Base-by-base conservation (phyloP, 116 monocot genomes). In the Zostera marina region DNA sequence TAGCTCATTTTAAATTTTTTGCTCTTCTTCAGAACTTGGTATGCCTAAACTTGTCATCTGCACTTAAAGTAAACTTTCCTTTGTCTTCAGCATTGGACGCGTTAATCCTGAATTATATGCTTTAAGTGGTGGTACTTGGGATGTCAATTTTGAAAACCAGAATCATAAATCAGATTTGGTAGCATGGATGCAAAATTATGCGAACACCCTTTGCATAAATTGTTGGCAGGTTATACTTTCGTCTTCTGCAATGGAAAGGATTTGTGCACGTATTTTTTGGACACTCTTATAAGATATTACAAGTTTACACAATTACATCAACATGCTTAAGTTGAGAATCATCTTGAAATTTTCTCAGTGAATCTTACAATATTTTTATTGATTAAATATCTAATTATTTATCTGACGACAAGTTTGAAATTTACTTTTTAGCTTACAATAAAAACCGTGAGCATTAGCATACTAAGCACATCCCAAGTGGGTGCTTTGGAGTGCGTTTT, bases 91-190 rank as follows among this genome's bases (percentile, higher is more conserved):
- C 46, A 45, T 47, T 59, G 59, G 96, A 11, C 80, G 68, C 66
- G 83, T 98, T 20, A 90, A 90, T 72, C 70, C 69, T 57, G 91
- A 86, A 57, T 54, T 98, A 9, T 98, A 90, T 81, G 91, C 98
- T 55, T 63, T 98, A 62, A 79, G 66, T 76, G 77, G 73, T 59
- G 76, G 83, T 47, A 81, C 91, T 23, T 98, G 82, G 82, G 72
- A 81, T 24, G 41, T 19, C 24, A 69, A 23, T 68, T 25, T 47
- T 12, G 53, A 56, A 60, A 47, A 47, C 68, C 56, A 54, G 41
- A 59, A 65, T 12, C 46, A 24, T 53, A 41, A 25, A 32, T 79
- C 83, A 55, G 65, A 66, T 69, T 64, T 85, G 67, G 81, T 73
- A 57, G 64, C 65, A 65, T 98, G 98, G 98, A 86, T 77, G 73